Percentiles rank a stretch among this genome's conserved stretches.
Evolutionary conservation across 2,329 filamentous ascomycete genomes (phyloP).

Genomic region (Colletotrichum tabaci): DNA sequence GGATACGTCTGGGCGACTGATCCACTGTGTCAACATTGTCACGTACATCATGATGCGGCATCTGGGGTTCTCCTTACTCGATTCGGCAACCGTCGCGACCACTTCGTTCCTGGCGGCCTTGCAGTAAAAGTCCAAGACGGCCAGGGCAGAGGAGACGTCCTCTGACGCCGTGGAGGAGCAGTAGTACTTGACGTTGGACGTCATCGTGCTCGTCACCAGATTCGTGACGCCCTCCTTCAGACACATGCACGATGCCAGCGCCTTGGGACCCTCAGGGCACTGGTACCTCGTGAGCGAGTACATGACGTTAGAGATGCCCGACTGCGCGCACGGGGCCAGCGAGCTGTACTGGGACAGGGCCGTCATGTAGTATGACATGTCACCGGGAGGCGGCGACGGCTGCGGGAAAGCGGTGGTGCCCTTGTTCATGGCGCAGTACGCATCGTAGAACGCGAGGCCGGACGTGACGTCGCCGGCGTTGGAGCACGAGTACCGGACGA

Average conservation of each 20-base stretch:
- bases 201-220: constrained; percentile 60
- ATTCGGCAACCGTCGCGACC: constrained; percentile 58
- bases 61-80: constrained; percentile 47
- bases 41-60: constrained; percentile 34
- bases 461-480: constrained; percentile 63
- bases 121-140: constrained; percentile 64
- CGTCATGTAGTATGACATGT: constrained; percentile 71
- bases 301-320: constrained; percentile 59
- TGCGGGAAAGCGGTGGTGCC: constrained; percentile 65
- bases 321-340: constrained; percentile 61
- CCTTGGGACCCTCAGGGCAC: constrained; percentile 63
- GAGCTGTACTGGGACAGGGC: constrained; percentile 63
- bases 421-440: constrained; percentile 66
- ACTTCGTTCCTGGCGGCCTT: constrained; percentile 62
- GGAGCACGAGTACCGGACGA: constrained; percentile 61
- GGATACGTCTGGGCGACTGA: constrained; percentile 48
- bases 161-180: constrained; percentile 61
- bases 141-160: constrained; percentile 62
- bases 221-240: constrained; percentile 63
- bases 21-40: constrained; percentile 30
- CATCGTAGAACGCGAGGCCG: constrained; percentile 65
- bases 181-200: constrained; percentile 59
- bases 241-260: constrained; percentile 67
- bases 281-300: constrained; percentile 54
- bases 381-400: constrained; percentile 63